Conservation (phyloP, 345 rosid species). For the Brassica cretica region DNA sequence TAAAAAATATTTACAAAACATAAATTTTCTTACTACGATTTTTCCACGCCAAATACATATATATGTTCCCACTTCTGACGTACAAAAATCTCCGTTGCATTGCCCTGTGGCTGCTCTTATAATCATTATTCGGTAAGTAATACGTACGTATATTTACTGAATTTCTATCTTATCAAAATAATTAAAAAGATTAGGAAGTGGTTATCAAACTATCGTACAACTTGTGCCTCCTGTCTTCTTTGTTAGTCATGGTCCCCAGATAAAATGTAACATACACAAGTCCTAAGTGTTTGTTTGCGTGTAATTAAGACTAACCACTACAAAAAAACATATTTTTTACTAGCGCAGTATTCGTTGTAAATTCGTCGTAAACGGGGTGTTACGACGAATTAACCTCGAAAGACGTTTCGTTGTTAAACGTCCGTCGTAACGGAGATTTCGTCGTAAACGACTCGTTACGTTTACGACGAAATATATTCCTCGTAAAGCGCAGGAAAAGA, state of each 20-base stretch:
- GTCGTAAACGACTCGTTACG: too few relatives aligned
- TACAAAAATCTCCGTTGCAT: not conserved
- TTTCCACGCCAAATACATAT: not conserved
- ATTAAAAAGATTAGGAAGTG: not conserved
- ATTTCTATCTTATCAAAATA: not conserved
- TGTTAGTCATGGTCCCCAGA: slow-evolving; percentile 23
- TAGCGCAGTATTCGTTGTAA: too few relatives aligned
- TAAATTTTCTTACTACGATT: not conserved
- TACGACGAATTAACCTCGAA: too few relatives aligned
- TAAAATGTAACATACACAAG: slow-evolving; percentile 5
- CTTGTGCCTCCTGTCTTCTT: slow-evolving; percentile 13
- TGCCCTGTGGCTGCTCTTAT: slow-evolving; percentile 1
- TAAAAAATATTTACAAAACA: not conserved
- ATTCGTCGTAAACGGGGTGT: too few relatives aligned
- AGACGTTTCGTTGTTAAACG: too few relatives aligned
- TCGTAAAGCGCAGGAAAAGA: too few relatives aligned
- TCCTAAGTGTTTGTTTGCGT: slow-evolving; percentile 22
- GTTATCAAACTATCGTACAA: not conserved
- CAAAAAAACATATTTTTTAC: too few relatives aligned
- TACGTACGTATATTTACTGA: not conserved
- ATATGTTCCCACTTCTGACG: slow-evolving; percentile 8
- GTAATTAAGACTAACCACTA: slow-evolving; percentile 15
- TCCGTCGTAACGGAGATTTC: too few relatives aligned
- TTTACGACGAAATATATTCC: too few relatives aligned
- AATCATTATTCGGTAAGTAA: slow-evolving; percentile 13